Conservation (phyloP, 306 rosid genomes). For the Lathyrus aphaca region DNA sequence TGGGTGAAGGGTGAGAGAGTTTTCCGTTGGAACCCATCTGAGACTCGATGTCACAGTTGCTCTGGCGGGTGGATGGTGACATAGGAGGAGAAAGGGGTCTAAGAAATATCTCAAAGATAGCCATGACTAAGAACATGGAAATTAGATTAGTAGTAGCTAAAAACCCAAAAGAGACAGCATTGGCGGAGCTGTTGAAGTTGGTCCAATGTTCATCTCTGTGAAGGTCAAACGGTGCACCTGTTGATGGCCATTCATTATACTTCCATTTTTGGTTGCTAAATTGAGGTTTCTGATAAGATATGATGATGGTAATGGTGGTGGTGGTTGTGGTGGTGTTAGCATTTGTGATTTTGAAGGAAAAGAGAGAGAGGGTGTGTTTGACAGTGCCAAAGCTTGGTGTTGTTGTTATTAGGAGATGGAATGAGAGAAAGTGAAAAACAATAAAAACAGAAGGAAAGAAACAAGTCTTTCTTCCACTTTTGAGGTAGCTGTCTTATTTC, state of each 20-base stretch:
- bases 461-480: background rate
- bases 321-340: background rate
- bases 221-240: slow-evolving; percentile 63
- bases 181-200: slow-evolving; percentile 75
- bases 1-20: too few relatives aligned
- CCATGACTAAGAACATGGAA: slow-evolving; percentile 96
- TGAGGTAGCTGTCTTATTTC: background rate
- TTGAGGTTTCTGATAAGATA: background rate
- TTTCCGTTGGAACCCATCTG: too few relatives aligned
- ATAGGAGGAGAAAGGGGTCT: slow-evolving; percentile 65
- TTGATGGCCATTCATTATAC: slow-evolving; percentile 71
- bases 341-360: background rate
- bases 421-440: slow-evolving; percentile 6
- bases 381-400: background rate
- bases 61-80: slow-evolving; percentile 54
- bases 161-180: slow-evolving; percentile 92
- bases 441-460: background rate
- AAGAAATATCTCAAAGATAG: slow-evolving; percentile 83
- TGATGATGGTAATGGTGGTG: background rate
- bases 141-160: slow-evolving; percentile 94
- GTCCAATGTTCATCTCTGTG: slow-evolving; percentile 67
- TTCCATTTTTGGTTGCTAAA: slow-evolving; percentile 44
- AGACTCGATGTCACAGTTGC: slow-evolving; percentile 48
- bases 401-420: background rate
- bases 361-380: background rate